Evolutionary conservation across 1,284 basidiomycete genomes (phyloP), one percentile per base, ranked within the genome.

Genomic region (Megacollybia platyphylla): DNA sequence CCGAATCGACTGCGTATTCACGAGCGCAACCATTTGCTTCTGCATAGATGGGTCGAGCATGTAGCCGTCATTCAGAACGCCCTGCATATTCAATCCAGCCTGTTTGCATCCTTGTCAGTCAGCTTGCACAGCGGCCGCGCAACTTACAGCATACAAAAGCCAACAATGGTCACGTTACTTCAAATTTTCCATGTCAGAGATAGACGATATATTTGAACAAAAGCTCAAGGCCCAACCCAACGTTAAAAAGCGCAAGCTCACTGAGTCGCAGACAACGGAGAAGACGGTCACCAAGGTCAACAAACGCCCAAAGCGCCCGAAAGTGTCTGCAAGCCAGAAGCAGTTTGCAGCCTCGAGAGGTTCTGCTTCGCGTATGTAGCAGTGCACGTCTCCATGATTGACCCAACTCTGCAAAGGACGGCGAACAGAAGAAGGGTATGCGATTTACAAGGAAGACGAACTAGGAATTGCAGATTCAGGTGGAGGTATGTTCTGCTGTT

Each of bases 361-460:
- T 41, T 70, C 70, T 11, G 74, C 70, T 15, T 68, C 78, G 49
- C 73, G 88, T 90, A 56, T 54, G 85, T 75, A 29, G 37, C 9
- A 44, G 41, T 44, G 7, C 43, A 39, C 29, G 8, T 34, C 26
- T 15, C 8, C 36, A 44, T 36, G 37, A 24, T 24, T 24, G 20
- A 45, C 41, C 32, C 43, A 32, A 18, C 13, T 47, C 52, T 43
- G 44, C 37, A 39, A 41, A 90, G 89, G 87, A 46, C 74, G 76
- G 31, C 82, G 70, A 59, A 93, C 89, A 0, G 85, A 85, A 47
- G 89, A 93, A 58, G 90, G 89, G 0, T 92, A 74, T 65, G 58
- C 66, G 28, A 77, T 93, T 30, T 93, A 82, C 61, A 91, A 89
- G 57, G 89, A 90, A 58, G 84, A 82, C 50, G 89, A 92, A 52